Evolutionary conservation across 2,329 filamentous ascomycete species (phyloP).

Genomic region (Colletotrichum ledebouriae): DNA sequence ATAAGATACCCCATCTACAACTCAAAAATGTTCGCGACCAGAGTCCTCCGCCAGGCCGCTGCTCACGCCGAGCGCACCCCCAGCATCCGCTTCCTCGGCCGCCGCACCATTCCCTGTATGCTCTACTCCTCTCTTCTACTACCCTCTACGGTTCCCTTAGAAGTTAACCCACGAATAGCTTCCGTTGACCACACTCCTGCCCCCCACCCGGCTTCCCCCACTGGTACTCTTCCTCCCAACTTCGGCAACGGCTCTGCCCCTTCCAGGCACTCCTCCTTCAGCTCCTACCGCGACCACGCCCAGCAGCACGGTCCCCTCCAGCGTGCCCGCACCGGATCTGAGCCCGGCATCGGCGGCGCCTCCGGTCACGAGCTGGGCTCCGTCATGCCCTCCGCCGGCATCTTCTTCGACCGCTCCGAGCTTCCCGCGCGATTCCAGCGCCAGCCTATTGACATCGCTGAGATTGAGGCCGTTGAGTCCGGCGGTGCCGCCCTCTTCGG

Average conservation of each 20-base stretch:
- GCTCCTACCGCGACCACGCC: conserved; percentile 81
- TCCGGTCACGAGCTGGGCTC: conserved; percentile 80
- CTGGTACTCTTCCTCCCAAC: conserved; percentile 70
- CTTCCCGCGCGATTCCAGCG: conserved; percentile 88
- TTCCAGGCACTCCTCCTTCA: conserved; percentile 73
- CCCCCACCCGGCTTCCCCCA: conserved; percentile 79
- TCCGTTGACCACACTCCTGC: conserved; percentile 79
- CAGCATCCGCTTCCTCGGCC: conserved; percentile 73
- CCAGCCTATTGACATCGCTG: conserved; percentile 77
- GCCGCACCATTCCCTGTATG: conserved; percentile 70
- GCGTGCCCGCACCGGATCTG: conserved; percentile 59
- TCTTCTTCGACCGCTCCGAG: conserved; percentile 91
- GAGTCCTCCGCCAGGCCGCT: conserved; percentile 69
- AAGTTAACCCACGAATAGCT: conserved; percentile 60
- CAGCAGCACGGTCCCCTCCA: conserved; percentile 83
- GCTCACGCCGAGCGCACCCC: conserved; percentile 72
- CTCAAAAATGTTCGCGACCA: conserved; percentile 67
- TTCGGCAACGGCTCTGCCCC: conserved; percentile 55
- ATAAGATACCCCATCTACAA: not conserved
- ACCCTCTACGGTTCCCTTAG: not conserved
- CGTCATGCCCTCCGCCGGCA: conserved; percentile 77
- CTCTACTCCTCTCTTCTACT: conserved; percentile 25
- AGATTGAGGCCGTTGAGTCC: conserved; percentile 97
- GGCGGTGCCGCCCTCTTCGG: conserved; percentile 79
- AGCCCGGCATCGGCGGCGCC: conserved; percentile 67